phyloP scores from a whole-genome alignment of 73 alveolate species.

The Effrenium voratum region DNA sequence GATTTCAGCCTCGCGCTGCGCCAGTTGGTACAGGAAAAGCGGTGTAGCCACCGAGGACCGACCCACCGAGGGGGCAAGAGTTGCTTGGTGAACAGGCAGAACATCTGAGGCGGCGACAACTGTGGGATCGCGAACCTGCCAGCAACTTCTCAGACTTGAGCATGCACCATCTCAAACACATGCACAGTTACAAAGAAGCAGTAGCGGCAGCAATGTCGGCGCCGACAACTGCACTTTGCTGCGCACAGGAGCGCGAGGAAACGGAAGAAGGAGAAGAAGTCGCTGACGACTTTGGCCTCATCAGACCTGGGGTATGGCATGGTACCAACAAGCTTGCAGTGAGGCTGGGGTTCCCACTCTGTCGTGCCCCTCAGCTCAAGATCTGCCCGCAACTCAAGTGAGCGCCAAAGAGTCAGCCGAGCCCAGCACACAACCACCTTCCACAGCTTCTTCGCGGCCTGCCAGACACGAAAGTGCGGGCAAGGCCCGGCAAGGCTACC shows the following conservation, averaged over 20 bases:
- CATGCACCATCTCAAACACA: too few species aligned
- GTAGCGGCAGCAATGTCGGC: too few species aligned
- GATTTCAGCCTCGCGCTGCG: constrained; percentile 48
- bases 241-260: constrained; percentile 34
- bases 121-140: too few species aligned
- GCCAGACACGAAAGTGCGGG: background rate
- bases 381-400: background rate
- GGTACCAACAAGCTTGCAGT: background rate
- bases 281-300: constrained; percentile 44
- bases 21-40: too few species aligned
- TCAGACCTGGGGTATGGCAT: background rate
- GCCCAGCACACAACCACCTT: constrained; percentile 3
- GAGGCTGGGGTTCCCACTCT: background rate
- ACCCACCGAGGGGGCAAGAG: too few species aligned
- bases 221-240: background rate
- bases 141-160: too few species aligned
- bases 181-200: too few species aligned
- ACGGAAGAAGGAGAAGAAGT: constrained; percentile 28
- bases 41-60: too few species aligned
- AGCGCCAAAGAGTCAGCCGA: background rate
- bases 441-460: constrained; percentile 68
- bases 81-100: too few species aligned
- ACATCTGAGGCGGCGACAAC: too few species aligned
- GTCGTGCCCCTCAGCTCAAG: background rate
- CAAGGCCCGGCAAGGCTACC: too few species aligned